A percentile compares a stretch with the other conserved stretches of the same genome.
phyloP scores from a whole-genome alignment of 2,329 filamentous ascomycete species.

The Talaromyces sp. region DNA sequence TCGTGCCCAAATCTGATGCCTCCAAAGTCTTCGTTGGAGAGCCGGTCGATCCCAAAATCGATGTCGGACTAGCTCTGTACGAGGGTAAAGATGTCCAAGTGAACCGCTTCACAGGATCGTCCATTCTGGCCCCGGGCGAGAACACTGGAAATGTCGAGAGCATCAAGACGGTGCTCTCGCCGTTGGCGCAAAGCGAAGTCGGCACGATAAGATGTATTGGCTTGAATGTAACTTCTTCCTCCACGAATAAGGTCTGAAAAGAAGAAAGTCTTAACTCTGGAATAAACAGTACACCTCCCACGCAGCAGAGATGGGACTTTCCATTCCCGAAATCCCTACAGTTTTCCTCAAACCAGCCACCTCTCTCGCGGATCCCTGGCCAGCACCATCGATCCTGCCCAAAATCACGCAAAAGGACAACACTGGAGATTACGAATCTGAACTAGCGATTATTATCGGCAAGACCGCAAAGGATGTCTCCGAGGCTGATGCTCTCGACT shows the following conservation, averaged over 20 bases:
- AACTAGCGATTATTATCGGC: conserved; percentile 54
- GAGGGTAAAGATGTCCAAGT: conserved; percentile 54
- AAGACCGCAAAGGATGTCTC: conserved; percentile 50
- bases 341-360: conserved; percentile 56
- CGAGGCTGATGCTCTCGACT: conserved; percentile 52
- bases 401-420: conserved; percentile 49
- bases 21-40: conserved; percentile 52
- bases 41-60: conserved; percentile 47
- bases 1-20: conserved; percentile 48
- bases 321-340: conserved; percentile 50
- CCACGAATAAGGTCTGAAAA: not conserved
- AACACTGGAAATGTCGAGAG: conserved; percentile 39
- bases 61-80: conserved; percentile 54
- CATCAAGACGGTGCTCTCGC: conserved; percentile 45
- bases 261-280: not conserved
- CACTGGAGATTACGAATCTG: conserved; percentile 56
- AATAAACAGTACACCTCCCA: conserved; percentile 41
- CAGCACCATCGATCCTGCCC: conserved; percentile 47
- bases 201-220: conserved; percentile 57
- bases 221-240: conserved; percentile 40
- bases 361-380: conserved; percentile 50
- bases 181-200: conserved; percentile 44
- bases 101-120: conserved; percentile 53
- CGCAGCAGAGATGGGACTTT: conserved; percentile 49
- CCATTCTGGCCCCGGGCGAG: conserved; percentile 51